Base-by-base conservation (phyloP, 208 protist species). In the Acanthamoeba triangularis region DNA sequence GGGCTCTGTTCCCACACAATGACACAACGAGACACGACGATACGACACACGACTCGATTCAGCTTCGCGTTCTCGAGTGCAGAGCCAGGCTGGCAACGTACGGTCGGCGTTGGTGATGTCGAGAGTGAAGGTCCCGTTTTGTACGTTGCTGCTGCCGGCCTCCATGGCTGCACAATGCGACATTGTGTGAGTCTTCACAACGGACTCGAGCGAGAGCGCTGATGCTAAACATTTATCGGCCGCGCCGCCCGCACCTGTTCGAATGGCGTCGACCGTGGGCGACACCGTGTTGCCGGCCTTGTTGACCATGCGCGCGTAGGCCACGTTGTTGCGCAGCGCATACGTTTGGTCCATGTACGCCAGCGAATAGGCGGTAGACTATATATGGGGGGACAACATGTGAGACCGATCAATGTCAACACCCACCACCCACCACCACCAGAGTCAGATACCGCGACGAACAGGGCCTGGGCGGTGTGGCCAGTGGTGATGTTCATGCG, bases 251-350 rank as follows among this genome's bases (percentile, higher is more conserved):
- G 18, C 28, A 74, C 65, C 65, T 74, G 35, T 52, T 30, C 85
- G 85, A 54, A 92, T 72, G 35, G 85, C n/a, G n/a, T 13, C 20
- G 44, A 72, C 30, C 10, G 85, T 72, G 14, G 85, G 54, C 47
- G n/a, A n/a, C 14, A 92, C 85, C 20, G 54, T 92, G 52, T 20
- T 16, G 35, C 47, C 47, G 28, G 85, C 85, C 37, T 69, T 35
- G 56, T 92, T 92, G 54, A 72, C 44, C 85, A 92, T 92, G 8
- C 25, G 54, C 35, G 61, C 85, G 61, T 72, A 92, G 54, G 18
- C 2, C 8, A 92, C 37, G 10, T 92, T 92, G 4, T 44, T 8
- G 28, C 35, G 18, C 18, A 72, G 52, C 14, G 85, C 85, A 13
- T 72, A 35, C 16, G 11, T 61, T 13, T 69, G 85, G 44, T 69